Evolutionary conservation across 2,329 filamentous ascomycete species (phyloP).

Genomic region (Akanthomyces muscarius): DNA sequence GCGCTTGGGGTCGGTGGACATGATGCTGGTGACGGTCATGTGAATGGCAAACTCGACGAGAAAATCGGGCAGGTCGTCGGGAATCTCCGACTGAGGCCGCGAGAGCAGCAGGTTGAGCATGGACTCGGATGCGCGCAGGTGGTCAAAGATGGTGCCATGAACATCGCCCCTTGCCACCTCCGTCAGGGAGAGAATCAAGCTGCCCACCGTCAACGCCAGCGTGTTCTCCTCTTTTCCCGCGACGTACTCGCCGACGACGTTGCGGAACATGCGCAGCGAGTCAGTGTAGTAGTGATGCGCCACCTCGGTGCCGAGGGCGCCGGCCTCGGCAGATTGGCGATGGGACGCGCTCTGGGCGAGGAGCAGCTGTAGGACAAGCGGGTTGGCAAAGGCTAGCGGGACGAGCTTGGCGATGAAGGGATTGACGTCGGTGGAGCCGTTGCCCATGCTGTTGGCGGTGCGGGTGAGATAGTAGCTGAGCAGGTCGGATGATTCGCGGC

Average conservation of each 20-base stretch:
- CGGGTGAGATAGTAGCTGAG: conserved; percentile 42
- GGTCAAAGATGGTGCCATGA: conserved; percentile 43
- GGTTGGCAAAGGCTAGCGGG: conserved; percentile 42
- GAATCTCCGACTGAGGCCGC: conserved; percentile 29
- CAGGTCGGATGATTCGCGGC: conserved; percentile 30
- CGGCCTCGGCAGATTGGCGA: conserved; percentile 31
- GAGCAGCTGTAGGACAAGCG: conserved; percentile 43
- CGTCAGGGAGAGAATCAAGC: conserved; percentile 43
- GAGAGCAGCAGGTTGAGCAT: conserved; percentile 36
- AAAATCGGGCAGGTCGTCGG: conserved; percentile 39
- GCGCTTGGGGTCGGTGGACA: conserved; percentile 36
- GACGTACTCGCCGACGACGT: conserved; percentile 32
- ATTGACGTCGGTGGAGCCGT: conserved; percentile 43
- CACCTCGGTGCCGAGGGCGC: conserved; percentile 26
- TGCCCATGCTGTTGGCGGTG: conserved; percentile 45
- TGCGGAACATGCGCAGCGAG: conserved; percentile 34
- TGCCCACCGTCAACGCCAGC: conserved; percentile 40
- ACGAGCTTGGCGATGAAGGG: conserved; percentile 44
- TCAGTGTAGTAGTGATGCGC: conserved; percentile 35
- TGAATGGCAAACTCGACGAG: conserved; percentile 47
- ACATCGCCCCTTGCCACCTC: conserved; percentile 45
- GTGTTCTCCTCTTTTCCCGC: conserved; percentile 31
- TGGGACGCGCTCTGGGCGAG: conserved; percentile 42
- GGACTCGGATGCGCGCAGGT: conserved; percentile 41
- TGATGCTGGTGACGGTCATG: conserved; percentile 44